Evolutionary conservation across 2,329 filamentous ascomycete species (phyloP), one percentile per base, ranked within the genome.

Genomic region (Cadophora luteo-olivacea): DNA sequence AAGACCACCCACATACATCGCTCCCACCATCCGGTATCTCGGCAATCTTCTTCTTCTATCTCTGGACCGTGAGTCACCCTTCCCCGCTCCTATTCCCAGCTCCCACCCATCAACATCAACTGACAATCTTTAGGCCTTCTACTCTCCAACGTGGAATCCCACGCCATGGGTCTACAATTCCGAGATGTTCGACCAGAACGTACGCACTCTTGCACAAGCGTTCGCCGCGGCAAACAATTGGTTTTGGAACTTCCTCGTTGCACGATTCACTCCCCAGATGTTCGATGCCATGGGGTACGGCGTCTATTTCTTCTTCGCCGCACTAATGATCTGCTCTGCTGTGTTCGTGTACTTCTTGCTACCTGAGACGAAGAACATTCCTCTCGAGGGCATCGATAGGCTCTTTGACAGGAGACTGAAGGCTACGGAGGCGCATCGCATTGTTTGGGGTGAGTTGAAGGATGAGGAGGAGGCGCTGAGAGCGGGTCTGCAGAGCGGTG

Each of bases 161-260:
- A 91, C 89, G 0, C 91, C 91, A 0, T 94, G 91, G 91, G 90
- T 94, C 25, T 81, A 92, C 75, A 92, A 92, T 81, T 85, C 85
- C 0, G 91, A 94, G 78, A 93, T 94, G 83, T 93, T 93, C 78
- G 87, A 91, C 74, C 86, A 88, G 71, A 90, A 90, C 79, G 87
- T 88, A 19, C 85, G 90, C 64, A 87, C 88, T 0, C 83, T 94
- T 0, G 91, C 90, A 1, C 91, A 93, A 76, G 91, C 91, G 11
- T 90, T 85, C 48, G 91, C 91, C 0, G 87, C 90, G 0, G 87
- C 87, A 2, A 90, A 86, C 79, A 92, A 93, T 79, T 93, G 91
- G 91, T 78, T 79, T 70, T 78, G 82, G 80, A 92, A 92, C 78
- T 92, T 92, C 77, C 83, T 92, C 76, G 86, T 92, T 72, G 85